Conservation (phyloP, 2,329 filamentous ascomycete genomes). For the Amesomyces nigricolor region DNA sequence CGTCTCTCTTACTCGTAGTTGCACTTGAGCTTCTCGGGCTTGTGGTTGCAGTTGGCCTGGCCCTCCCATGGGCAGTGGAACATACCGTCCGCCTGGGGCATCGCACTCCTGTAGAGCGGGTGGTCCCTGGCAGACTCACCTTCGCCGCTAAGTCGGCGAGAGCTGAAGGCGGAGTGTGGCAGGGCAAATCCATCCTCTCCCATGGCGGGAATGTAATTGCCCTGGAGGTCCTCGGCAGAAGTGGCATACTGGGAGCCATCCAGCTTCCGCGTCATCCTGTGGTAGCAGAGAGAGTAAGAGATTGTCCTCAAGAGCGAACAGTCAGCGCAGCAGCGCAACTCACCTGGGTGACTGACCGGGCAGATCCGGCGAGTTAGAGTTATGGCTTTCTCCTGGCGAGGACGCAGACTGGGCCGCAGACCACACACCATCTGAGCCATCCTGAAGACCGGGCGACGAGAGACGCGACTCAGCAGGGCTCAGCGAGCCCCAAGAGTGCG, state of each 20-base stretch:
- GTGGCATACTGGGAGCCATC: constrained; percentile 32
- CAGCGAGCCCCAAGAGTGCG: constrained; percentile 48
- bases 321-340: constrained; percentile 29
- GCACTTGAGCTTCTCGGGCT: constrained; percentile 94
- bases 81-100: constrained; percentile 64
- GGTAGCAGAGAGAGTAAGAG: constrained; percentile 30
- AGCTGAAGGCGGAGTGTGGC: constrained; percentile 36
- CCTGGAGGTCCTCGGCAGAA: constrained; percentile 34
- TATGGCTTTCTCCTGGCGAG: constrained; percentile 42
- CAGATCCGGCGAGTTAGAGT: constrained; percentile 44
- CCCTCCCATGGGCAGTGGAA: constrained; percentile 91
- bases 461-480: constrained; percentile 49
- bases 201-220: constrained; percentile 31
- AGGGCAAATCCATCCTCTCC: constrained; percentile 35
- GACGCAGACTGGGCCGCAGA: constrained; percentile 34
- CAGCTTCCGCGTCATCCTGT: constrained; percentile 38
- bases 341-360: constrained; percentile 50
- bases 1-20: constrained; percentile 80
- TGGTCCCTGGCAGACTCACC: constrained; percentile 59
- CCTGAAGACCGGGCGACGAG: constrained; percentile 44
- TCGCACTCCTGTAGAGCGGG: constrained; percentile 63
- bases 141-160: constrained; percentile 46
- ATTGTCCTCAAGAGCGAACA: constrained; percentile 19
- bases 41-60: constrained; percentile 70
- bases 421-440: constrained; percentile 49